Evolutionary conservation across 225 moss, liverwort and hornwort genomes (phyloP), one percentile per base, ranked within the genome.

Genomic region (Pleurozium schreberi): DNA sequence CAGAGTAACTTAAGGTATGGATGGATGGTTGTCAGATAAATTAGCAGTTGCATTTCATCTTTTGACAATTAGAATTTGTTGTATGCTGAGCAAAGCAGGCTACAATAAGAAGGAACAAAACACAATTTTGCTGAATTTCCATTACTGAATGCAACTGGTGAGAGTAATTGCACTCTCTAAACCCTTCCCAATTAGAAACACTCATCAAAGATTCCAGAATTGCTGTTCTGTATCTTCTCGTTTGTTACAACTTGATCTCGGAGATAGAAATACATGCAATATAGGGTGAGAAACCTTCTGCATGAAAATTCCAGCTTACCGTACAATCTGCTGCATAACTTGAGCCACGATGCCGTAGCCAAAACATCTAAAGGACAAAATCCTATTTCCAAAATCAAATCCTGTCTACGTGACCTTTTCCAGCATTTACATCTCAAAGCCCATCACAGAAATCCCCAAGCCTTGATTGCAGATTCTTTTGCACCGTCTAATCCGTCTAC

Each of bases 401-500:
- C 63, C 85, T 70, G 57, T 85, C 87, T 87, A 85, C 84, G 62
- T 68, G 74, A 87, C 66, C 80, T 63, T 87, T 87, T 50, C 85
- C 74, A 92, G 86, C 83, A 89, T 91, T 87, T 83, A 91, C 88
- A 91, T 70, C 52, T 85, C 70, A 58, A 52, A 87, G 61, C 55
- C 70, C 70, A 76, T 58, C 75, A 92, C 78, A 81, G 69, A 85
- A 79, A 75, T 66, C 57, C 57, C 75, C 68, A 68, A 83, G 40
- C 81, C 80, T 81, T 89, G 67, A 84, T 84, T 82, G 82, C 70
- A 87, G 87, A 87, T 82, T 85, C 70, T 52, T 77, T 59, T 89
- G 89, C 81, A 83, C 67, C 53, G 68, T 84, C 71, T 66, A 57
- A 86, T 85, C 70, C 81, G 81, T 88, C 92, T 58, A 50, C 69